Evolutionary conservation across 1,284 basidiomycete genomes (phyloP).

Genomic region (Neotropicomus parvogracilis): DNA sequence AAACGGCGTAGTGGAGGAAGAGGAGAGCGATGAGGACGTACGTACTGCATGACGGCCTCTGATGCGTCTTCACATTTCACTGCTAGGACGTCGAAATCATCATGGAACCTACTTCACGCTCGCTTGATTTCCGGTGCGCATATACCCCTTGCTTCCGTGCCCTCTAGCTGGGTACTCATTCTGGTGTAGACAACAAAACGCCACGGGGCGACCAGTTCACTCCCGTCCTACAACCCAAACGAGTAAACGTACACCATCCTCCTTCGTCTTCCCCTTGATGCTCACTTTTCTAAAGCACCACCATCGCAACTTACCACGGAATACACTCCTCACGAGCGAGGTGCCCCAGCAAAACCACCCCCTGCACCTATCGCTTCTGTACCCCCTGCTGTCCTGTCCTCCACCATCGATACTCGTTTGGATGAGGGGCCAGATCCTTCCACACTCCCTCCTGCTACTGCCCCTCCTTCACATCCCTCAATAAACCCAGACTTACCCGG

Average conservation of each 20-base stretch:
- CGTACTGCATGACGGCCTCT: constrained; percentile 7
- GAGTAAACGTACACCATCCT: constrained; percentile 31
- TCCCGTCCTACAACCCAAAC: constrained; percentile 28
- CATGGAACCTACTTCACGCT: constrained; percentile 65
- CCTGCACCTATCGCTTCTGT: constrained; percentile 24
- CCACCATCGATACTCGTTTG: constrained; percentile 24
- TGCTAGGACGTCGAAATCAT: constrained; percentile 74
- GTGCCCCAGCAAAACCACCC: constrained; percentile 32
- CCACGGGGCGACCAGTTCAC: constrained; percentile 21
- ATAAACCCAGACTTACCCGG: constrained; percentile 70
- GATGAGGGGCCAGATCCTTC: constrained; percentile 60
- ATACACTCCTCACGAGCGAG: constrained; percentile 82
- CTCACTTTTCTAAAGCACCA: constrained; percentile 28
- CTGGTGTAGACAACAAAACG: constrained; percentile 31
- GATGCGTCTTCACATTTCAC: constrained; percentile 7
- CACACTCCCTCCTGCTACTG: constrained; percentile 58
- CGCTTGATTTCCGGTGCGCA: constrained; percentile 68
- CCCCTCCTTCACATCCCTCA: constrained; percentile 71
- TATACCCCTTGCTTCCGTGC: constrained; percentile 1
- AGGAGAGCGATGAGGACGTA: constrained; percentile 46
- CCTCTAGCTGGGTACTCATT: constrained; percentile 1
- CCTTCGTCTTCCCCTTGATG: neutral
- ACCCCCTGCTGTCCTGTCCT: constrained; percentile 19
- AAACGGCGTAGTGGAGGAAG: constrained; percentile 29
- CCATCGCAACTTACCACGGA: constrained; percentile 79